Percentiles rank a stretch among this genome's conserved stretches.
Evolutionary conservation across 2,329 filamentous ascomycete species (phyloP).

Genomic region (Colletotrichum camelliae): DNA sequence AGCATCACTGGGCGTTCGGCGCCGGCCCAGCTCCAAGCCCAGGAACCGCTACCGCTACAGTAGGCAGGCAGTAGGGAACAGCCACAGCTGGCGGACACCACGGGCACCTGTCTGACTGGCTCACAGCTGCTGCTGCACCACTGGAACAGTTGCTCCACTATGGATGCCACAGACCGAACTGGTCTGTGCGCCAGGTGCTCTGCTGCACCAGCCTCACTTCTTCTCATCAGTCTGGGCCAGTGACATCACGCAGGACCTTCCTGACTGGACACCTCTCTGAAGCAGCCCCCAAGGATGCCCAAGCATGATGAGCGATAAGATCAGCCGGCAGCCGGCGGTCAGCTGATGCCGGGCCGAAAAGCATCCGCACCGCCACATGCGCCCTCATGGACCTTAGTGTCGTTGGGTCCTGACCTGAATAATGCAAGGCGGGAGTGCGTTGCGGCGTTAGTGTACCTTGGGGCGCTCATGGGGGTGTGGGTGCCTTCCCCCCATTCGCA

Average conservation of each 20-base stretch:
- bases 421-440: neutral
- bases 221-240: neutral
- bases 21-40: slow-evolving; percentile 14
- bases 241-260: slow-evolving; percentile 19
- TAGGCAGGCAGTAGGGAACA: neutral
- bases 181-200: neutral
- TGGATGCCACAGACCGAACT: neutral
- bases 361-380: slow-evolving; percentile 3
- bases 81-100: neutral
- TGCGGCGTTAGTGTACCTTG: neutral
- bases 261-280: neutral
- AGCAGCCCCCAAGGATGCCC: neutral
- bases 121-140: neutral
- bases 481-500: neutral
- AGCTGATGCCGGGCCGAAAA: slow-evolving; percentile 1
- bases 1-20: slow-evolving; percentile 18
- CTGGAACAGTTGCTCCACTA: neutral
- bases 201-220: neutral
- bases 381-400: neutral
- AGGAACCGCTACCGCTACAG: neutral
- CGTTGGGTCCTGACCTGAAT: neutral
- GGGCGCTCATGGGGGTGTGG: neutral
- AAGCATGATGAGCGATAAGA: neutral
- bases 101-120: neutral
- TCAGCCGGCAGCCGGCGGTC: neutral